A percentile compares a stretch with the other conserved stretches of the same genome.
phyloP scores from a whole-genome alignment of 163 green algal species.

The Scenedesmus sp. region DNA sequence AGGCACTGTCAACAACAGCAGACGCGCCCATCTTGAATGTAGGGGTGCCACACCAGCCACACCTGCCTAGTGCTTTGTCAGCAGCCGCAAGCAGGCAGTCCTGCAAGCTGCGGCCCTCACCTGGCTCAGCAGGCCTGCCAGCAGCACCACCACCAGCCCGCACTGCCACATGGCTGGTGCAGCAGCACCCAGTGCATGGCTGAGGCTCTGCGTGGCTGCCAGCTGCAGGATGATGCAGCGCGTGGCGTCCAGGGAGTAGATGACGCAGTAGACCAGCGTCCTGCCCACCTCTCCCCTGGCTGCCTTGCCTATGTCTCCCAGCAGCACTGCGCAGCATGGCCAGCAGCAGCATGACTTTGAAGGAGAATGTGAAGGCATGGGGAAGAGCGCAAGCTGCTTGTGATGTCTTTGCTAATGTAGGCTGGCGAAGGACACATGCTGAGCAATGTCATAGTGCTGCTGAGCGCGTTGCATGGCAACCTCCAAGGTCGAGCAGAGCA shows the following conservation, averaged over 20 bases:
- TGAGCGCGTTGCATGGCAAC: background rate
- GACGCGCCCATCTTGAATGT: no score
- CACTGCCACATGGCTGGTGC: constrained; percentile 31
- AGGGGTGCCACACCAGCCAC: no score
- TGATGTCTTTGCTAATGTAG: background rate
- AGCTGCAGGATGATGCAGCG: constrained; percentile 67
- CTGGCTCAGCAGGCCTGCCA: constrained; percentile 14
- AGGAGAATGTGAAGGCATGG: background rate
- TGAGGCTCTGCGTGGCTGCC: constrained; percentile 22
- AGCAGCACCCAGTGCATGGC: constrained; percentile 24
- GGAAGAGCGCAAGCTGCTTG: background rate
- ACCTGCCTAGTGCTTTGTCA: no score
- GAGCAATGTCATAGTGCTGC: no score
- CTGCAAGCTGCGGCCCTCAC: background rate
- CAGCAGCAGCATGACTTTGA: background rate
- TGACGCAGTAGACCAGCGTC: constrained; percentile 59
- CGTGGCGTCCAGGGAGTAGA: constrained; percentile 70
- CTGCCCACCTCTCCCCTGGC: constrained; percentile 57
- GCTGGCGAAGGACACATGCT: no score
- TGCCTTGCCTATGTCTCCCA: constrained; percentile 69
- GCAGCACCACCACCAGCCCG: constrained; percentile 15
- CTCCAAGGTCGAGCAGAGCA: no score
- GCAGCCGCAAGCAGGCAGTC: background rate
- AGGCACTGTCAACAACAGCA: no score
- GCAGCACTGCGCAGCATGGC: constrained; percentile 55